Conservation (phyloP, 805 yeast genomes). For the Yamadazyma philogaea region DNA sequence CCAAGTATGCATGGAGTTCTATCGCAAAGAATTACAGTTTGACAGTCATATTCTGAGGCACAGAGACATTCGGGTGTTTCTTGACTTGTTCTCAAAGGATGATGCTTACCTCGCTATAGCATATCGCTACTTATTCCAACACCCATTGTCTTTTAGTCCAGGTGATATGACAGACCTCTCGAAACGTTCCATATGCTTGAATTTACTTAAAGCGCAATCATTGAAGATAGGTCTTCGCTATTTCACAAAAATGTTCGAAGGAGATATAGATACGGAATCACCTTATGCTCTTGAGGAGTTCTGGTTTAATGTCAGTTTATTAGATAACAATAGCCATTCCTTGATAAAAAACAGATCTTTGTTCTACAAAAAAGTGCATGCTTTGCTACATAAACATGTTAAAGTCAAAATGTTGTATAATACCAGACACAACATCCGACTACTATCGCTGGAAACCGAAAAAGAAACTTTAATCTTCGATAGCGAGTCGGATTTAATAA, state of each 20-base stretch:
- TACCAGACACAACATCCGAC: neutral
- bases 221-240: constrained; percentile 15
- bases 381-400: constrained; percentile 6
- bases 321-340: constrained; percentile 16
- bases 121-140: constrained; percentile 5
- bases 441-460: constrained; percentile 12
- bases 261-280: neutral
- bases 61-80: constrained; percentile 9
- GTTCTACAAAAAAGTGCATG: constrained; percentile 5
- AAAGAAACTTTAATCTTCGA: constrained; percentile 8
- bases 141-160: neutral
- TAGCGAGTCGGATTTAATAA: constrained; percentile 1
- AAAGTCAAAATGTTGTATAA: constrained; percentile 9
- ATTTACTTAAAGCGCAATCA: constrained; percentile 17
- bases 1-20: constrained; percentile 3
- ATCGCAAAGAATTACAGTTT: constrained; percentile 3
- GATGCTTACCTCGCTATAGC: constrained; percentile 17
- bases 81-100: constrained; percentile 14
- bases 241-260: constrained; percentile 7
- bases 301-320: constrained; percentile 19
- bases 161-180: constrained; percentile 1
- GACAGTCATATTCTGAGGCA: constrained; percentile 1
- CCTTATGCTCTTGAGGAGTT: constrained; percentile 15
- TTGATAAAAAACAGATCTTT: constrained; percentile 7
- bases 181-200: constrained; percentile 12